Evolutionary conservation across 768 basidiomycete genomes (phyloP).

Genomic region (Naematelia encephala): DNA sequence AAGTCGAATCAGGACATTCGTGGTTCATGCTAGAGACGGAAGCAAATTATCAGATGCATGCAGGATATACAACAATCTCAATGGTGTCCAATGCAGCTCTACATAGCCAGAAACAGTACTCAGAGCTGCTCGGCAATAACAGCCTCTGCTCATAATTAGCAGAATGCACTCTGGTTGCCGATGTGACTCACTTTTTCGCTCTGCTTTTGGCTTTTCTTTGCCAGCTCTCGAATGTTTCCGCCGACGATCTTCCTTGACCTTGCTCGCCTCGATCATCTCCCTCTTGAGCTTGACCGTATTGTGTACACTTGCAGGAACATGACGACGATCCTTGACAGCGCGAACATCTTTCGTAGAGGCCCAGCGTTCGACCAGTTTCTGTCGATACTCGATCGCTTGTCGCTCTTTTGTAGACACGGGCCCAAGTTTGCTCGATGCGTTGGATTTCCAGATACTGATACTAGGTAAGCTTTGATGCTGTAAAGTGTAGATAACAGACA

Average conservation of each 20-base stretch:
- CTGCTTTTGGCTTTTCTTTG: constrained; percentile 80
- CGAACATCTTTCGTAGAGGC: constrained; percentile 76
- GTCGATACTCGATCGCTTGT: constrained; percentile 87
- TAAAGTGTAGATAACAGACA: constrained; percentile 6
- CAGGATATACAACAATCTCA: neutral
- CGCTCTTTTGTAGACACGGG: constrained; percentile 84
- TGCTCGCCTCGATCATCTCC: constrained; percentile 83
- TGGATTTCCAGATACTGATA: constrained; percentile 76
- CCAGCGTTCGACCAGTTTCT: constrained; percentile 83
- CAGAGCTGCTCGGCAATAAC: constrained; percentile 71
- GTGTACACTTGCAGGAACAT: constrained; percentile 86
- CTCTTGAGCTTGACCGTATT: constrained; percentile 81
- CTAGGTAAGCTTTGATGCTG: neutral
- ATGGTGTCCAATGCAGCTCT: neutral
- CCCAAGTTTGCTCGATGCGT: constrained; percentile 86
- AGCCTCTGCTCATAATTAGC: constrained; percentile 52
- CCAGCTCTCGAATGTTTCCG: constrained; percentile 84
- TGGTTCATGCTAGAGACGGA: no score
- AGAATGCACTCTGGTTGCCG: neutral
- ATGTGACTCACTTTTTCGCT: constrained; percentile 64
- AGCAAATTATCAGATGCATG: no score
- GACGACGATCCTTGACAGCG: constrained; percentile 75
- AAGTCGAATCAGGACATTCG: no score
- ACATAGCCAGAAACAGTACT: neutral
- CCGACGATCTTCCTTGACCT: constrained; percentile 90